Evolutionary conservation across 1,139 yeast species (phyloP), one percentile per base, ranked within the genome.

Genomic region (Zygotorulaspora mrakii): DNA sequence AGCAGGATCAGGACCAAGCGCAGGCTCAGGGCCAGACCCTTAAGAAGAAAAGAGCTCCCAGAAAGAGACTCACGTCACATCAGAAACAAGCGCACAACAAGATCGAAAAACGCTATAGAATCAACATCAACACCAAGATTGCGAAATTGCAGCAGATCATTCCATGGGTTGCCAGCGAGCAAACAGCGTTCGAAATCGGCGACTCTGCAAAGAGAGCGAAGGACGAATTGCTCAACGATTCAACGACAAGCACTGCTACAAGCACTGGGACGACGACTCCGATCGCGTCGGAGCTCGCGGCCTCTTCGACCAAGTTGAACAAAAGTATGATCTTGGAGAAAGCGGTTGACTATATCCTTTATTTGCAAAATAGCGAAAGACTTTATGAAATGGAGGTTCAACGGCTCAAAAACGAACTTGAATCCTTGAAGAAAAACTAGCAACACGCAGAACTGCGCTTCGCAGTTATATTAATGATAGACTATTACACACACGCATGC

Each of bases 51-150:
- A 67, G 77, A 53, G 71, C 76, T 1, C 73, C 78, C 37, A 66
- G 82, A 54, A 77, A 77, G 62, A 71, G 79, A 59, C 61, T 77
- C 42, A 77, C 82, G 2, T 68, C 71, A 5, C 70, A 73, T 46
- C 87, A 81, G 62, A 79, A 80, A 50, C 78, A 77, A 53, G 86
- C 86, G 0, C 88, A 82, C 55, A 79, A 79, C 60, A 76, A 76
- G 56, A 79, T 80, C 47, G 87, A 77, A 55, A 79, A 81, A 57
- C 75, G 79, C 49, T 82, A 82, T 61, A 67, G 89, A 57, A 79
- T 80, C 43, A 82, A 80, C 58, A 81, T 82, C 54, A 82, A 81
- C 59, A 77, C 83, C 13, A 81, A 80, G 60, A 81, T 82, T 44
- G 82, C 82, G 8, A 78, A 77, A 16, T 62, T 80, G 39, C 84